Evolutionary conservation across 2,329 filamentous ascomycete genomes (phyloP), one percentile per base, ranked within the genome.

Genomic region (Trichoderma polysporum): DNA sequence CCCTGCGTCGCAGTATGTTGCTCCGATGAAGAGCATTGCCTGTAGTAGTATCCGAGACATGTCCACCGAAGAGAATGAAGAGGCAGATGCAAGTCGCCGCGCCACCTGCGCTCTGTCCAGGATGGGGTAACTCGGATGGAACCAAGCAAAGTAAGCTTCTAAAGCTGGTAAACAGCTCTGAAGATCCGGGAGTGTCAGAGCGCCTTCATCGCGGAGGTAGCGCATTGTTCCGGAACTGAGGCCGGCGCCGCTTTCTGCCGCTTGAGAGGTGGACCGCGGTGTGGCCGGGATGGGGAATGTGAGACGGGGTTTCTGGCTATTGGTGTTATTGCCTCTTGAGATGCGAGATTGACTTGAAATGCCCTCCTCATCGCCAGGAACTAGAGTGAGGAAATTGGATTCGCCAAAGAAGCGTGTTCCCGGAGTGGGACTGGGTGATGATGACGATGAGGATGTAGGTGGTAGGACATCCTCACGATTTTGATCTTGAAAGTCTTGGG

Each of bases 41-140:
- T 86, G 83, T 1, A 86, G 71, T 2, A 86, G 73, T 3, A 86
- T 75, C 1, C 80, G 82, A 3, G 85, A 85, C 2, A 86, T 76
- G 1, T 75, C 78, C 10, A 79, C 77, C 19, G 37, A 35, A 12
- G 61, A 64, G 27, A 64, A 64, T 19, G 61, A 64, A 31, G 61
- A 25, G 8, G 73, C 74, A 22, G 50, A 56, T 31, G 37, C 27
- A 45, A 84, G 79, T 2, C 75, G 74, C 2, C 75, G 72, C 63
- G 79, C 77, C 9, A 85, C 75, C 0, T 80, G 79, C 1, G 75
- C 74, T 4, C 83, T 79, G 69, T 86, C 83, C 0, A 87, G 70
- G 13, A 87, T 79, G 0, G 85, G 84, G 56, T 86, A 87, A 63
- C 83, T 83, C 0, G 85, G 84, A 69, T 87, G 85, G 61, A 86